Percentiles rank a stretch among this genome's conserved stretches.
Evolutionary conservation across 805 yeast species (phyloP).

Genomic region (Schizosaccharomyces lindneri): DNA sequence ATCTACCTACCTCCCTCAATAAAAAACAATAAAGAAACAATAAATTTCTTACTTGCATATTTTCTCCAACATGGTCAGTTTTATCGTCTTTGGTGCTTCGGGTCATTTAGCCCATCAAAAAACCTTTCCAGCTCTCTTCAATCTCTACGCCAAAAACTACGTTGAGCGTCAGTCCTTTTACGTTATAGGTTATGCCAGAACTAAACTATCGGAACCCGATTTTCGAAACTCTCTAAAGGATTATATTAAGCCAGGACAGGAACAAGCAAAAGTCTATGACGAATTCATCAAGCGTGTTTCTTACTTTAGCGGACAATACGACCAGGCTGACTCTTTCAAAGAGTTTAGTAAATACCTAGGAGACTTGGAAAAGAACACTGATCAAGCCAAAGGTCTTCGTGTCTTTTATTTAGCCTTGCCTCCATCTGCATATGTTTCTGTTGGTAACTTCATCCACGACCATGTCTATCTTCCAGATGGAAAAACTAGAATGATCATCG

Average conservation of each 20-base stretch:
- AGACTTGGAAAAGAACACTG: conserved; percentile 29
- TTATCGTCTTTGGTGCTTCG: conserved; percentile 81
- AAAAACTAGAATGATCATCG: conserved; percentile 60
- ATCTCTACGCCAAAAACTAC: neutral
- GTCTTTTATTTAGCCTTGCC: conserved; percentile 85
- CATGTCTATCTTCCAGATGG: conserved; percentile 40
- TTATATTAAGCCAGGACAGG: conserved; percentile 19
- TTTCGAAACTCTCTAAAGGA: conserved; percentile 34
- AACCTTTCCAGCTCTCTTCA: conserved; percentile 25
- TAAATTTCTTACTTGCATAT: neutral
- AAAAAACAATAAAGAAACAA: no score
- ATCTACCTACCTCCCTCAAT: no score
- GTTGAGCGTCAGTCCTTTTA: conserved; percentile 21
- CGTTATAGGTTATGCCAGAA: conserved; percentile 82
- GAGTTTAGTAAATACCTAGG: conserved; percentile 30
- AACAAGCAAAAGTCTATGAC: conserved; percentile 10
- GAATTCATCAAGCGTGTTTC: conserved; percentile 36
- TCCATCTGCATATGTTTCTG: conserved; percentile 68
- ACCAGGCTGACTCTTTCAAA: conserved; percentile 47
- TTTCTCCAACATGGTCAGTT: conserved; percentile 6
- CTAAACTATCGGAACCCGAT: conserved; percentile 41
- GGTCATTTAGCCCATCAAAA: conserved; percentile 91
- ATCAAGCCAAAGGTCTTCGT: conserved; percentile 31
- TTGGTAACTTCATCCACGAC: conserved; percentile 47
- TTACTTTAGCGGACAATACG: conserved; percentile 63